Percentiles rank a stretch among this genome's conserved stretches.
Evolutionary conservation across 2,329 filamentous ascomycete species (phyloP).

Genomic region (Phialemoniopsis sp.): DNA sequence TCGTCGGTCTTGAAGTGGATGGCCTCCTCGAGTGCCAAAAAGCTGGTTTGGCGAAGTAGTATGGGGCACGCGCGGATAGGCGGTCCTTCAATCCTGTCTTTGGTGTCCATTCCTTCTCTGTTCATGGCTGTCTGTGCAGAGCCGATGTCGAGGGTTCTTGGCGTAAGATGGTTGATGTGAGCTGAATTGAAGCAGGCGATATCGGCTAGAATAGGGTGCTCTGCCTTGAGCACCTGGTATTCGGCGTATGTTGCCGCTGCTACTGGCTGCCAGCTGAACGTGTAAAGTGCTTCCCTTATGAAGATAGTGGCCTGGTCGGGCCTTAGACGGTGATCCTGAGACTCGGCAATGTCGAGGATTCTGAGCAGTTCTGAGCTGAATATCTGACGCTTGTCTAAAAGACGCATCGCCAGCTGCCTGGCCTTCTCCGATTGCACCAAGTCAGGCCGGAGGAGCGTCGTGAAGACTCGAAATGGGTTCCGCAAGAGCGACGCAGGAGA

Average conservation of each 20-base stretch:
- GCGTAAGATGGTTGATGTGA: constrained; percentile 51
- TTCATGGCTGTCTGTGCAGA: constrained; percentile 37
- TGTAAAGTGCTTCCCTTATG: constrained; percentile 35
- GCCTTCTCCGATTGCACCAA: constrained; percentile 19
- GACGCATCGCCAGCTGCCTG: background rate
- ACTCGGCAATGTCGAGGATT: constrained; percentile 1
- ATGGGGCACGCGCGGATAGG: constrained; percentile 37
- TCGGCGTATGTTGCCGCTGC: constrained; percentile 32
- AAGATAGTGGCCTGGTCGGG: constrained; percentile 26
- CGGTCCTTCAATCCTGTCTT: constrained; percentile 48
- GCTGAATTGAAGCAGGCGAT: constrained; percentile 33
- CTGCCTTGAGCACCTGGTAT: constrained; percentile 33
- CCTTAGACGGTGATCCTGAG: constrained; percentile 20
- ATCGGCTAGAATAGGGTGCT: constrained; percentile 44
- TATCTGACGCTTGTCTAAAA: background rate
- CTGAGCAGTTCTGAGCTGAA: background rate
- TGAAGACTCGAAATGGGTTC: constrained; percentile 39
- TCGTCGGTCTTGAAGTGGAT: constrained; percentile 29
- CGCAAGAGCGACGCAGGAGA: constrained; percentile 22
- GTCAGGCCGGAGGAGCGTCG: constrained; percentile 31
- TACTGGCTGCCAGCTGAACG: constrained; percentile 40
- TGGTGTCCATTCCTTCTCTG: constrained; percentile 31
- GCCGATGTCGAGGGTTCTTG: constrained; percentile 42
- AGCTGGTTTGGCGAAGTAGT: constrained; percentile 48
- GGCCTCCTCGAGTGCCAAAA: constrained; percentile 42